Evolutionary conservation across 1,139 yeast genomes (phyloP), one percentile per base, ranked within the genome.

Genomic region (Kurtzmaniella quercitrusa): DNA sequence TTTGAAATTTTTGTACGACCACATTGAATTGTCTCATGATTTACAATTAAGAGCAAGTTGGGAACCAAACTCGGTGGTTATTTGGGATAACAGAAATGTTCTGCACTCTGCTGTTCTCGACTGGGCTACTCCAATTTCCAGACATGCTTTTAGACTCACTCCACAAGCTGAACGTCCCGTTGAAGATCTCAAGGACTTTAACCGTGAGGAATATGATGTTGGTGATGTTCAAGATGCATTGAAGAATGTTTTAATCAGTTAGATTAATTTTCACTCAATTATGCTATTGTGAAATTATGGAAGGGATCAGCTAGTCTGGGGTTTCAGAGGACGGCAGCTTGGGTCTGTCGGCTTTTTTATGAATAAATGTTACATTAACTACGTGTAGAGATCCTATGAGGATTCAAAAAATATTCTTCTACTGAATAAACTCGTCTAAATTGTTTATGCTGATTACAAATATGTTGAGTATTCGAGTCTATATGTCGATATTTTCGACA

Each of bases 31-130:
- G 45, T 60, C 78, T 17, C 74, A 71, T 42, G 84, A 79, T 52
- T 66, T 79, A 49, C 83, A 78, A 48, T 68, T 75, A 47, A 68
- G 84, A 56, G 81, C 78, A 16, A 70, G 63, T 49, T 79, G 83
- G 82, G 80, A 77, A 53, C 76, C 76, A 41, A 74, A 71, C 33
- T 65, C 82, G 20, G 54, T 52, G 15, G 54, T 47, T 14, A 42
- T 51, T 35, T 51, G 53, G 54, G 56, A 51, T 36, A 52, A 52
- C 44, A 43, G 54, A 28, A 43, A 51, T 16, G 40, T 49, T 2
- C 42, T 46, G 9, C 56, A 52, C 42, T 45, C 52, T 12, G 55
- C 55, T 6, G 44, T 51, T 9, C 48, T 52, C 36, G 55, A 51
- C 39, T 52, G 55, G 56, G 51, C 50, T 28, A 35, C 46, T 15